These are phyloP conservation scores for Suhomyces canberraensis DNA, from an alignment of 805 yeast genomes.

Conservation along the genomic window DNA sequence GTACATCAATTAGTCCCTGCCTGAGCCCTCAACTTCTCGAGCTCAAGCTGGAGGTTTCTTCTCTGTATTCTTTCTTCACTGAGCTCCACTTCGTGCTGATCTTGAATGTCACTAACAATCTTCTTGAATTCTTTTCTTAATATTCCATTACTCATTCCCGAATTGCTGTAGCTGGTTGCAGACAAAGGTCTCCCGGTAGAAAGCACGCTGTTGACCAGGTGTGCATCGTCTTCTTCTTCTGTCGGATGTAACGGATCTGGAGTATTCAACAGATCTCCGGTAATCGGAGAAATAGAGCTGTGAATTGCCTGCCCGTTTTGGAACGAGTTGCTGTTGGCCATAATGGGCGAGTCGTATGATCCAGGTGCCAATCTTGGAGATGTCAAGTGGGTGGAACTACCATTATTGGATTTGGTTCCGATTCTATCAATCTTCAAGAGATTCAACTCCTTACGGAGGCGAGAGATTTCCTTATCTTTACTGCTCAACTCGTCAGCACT, in stretches of 20 bases:
- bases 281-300: conserved; percentile 9
- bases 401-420: conserved; percentile 22
- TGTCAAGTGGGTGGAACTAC: neutral
- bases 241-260: conserved; percentile 2
- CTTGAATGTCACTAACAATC: conserved; percentile 58
- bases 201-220: conserved; percentile 10
- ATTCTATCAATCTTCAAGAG: conserved; percentile 43
- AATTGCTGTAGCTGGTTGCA: conserved; percentile 14
- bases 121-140: conserved; percentile 68
- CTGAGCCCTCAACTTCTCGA: conserved; percentile 8
- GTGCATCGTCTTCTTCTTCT: conserved; percentile 20
- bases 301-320: conserved; percentile 1
- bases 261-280: conserved; percentile 9
- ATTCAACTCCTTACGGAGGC: conserved; percentile 44
- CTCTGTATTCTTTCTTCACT: conserved; percentile 53
- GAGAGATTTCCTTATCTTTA: conserved; percentile 41
- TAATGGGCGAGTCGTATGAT: conserved; percentile 7
- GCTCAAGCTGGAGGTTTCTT: conserved; percentile 24
- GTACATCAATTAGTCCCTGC: neutral
- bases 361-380: conserved; percentile 6
- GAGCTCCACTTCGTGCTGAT: conserved; percentile 57
- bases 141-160: conserved; percentile 48
- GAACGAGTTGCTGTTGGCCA: conserved; percentile 6
- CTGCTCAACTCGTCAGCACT: conserved; percentile 7
- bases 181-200: conserved; percentile 17